Evolutionary conservation across 768 basidiomycete genomes (phyloP).

Genomic region (Russula earlei): DNA sequence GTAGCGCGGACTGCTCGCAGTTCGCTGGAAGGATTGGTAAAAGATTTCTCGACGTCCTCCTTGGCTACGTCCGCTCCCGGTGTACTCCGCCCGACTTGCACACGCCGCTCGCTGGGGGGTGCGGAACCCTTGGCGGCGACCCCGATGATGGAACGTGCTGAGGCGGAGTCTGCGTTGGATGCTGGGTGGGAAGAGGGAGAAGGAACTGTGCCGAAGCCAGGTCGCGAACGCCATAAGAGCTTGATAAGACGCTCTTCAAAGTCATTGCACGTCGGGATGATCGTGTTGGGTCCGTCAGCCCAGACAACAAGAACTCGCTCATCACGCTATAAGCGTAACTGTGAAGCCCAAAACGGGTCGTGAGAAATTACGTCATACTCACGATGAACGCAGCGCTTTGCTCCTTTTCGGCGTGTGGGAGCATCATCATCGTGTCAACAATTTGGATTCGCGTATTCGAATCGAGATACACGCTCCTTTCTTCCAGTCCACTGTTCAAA

Average conservation of each 20-base stretch:
- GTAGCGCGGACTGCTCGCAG: slow-evolving; percentile 17
- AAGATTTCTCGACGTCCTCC: slow-evolving; percentile 5
- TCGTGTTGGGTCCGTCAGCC: slow-evolving; percentile 70
- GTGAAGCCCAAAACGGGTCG: neutral
- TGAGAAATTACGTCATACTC: slow-evolving; percentile 26
- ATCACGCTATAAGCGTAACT: slow-evolving; percentile 44
- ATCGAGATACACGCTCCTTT: slow-evolving; percentile 37
- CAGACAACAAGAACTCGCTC: slow-evolving; percentile 80
- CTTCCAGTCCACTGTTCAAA: slow-evolving; percentile 24
- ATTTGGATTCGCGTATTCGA: slow-evolving; percentile 70
- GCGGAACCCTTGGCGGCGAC: neutral
- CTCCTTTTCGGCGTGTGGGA: slow-evolving; percentile 52
- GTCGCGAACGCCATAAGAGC: slow-evolving; percentile 41
- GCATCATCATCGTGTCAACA: slow-evolving; percentile 64
- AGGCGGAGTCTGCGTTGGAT: slow-evolving; percentile 27
- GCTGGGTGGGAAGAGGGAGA: slow-evolving; percentile 26
- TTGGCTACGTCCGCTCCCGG: neutral
- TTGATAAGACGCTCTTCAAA: slow-evolving; percentile 51
- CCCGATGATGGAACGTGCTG: slow-evolving; percentile 28
- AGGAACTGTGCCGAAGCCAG: slow-evolving; percentile 23
- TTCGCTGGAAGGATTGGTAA: slow-evolving; percentile 2
- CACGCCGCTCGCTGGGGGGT: slow-evolving; percentile 8
- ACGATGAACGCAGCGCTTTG: slow-evolving; percentile 68
- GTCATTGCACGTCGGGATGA: slow-evolving; percentile 47
- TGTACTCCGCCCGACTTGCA: slow-evolving; percentile 1